Evolutionary conservation across 148 eudicot species (phyloP), one percentile per base, ranked within the genome.

Genomic region (Beta vulgaris): DNA sequence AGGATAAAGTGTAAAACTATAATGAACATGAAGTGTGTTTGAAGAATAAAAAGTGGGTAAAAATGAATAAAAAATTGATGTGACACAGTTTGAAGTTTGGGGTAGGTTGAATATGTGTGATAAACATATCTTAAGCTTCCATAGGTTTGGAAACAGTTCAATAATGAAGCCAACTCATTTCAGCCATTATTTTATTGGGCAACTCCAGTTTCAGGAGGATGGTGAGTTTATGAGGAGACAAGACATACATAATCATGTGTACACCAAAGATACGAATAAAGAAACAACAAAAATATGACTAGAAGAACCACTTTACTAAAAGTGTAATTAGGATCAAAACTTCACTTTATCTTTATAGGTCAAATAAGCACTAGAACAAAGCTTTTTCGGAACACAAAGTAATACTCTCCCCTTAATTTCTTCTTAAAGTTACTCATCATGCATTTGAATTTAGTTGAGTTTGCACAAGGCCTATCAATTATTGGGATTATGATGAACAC

Each of bases 381-480:
- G 53, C 80, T 77, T 70, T 71, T 77, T 42, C 46, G 58, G 54
- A 71, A 74, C 80, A 59, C 79, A 42, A 76, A 19, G 25, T 36
- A 60, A 13, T 72, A 46, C 12, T 42, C 36, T 43, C 28, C 16
- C 69, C 69, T 66, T 11, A 39, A 39, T 35, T 80, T 66, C 51
- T 63, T 69, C 66, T 19, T 28, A 75, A 80, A 76, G 67, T 53
- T 43, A 55, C 72, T 76, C 76, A 80, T 76, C 60, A 76, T 71
- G 76, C 68, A 14, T 55, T 53, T 43, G 67, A 55, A 71, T 71
- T 75, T 15, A 42, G 23, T 25, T 69, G 19, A 46, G 71, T 65
- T 39, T 60, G 16, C 54, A 26, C 21, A 39, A 31, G 11, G 70
- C 31, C 31, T 35, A 61, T 79, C 78, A 79, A 79, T 79, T 67